Conservation (phyloP, 257 asterid species). For the Verbena officinalis region DNA sequence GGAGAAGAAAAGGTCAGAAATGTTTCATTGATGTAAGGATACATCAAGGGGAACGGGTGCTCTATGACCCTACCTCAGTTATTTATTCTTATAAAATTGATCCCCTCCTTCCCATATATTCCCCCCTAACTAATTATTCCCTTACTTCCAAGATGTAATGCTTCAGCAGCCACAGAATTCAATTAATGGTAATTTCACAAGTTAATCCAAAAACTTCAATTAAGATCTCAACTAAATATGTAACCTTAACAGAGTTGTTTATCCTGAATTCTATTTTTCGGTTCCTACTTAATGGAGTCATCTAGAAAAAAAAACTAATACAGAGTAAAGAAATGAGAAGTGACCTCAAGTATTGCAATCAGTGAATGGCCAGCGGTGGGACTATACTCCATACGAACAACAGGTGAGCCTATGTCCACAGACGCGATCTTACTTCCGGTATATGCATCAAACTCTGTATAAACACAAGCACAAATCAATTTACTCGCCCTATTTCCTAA, state of each 20-base stretch:
- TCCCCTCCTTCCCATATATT: background rate
- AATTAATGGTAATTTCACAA: background rate
- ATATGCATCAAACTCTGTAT: constrained; percentile 87
- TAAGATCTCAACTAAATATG: constrained; percentile 14
- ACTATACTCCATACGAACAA: constrained; percentile 93
- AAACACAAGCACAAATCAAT: constrained; percentile 23
- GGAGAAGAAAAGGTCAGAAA: constrained; percentile 3
- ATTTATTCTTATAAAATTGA: constrained; percentile 8
- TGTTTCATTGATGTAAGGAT: background rate
- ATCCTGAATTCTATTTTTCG: constrained; percentile 6
- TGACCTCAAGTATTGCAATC: constrained; percentile 94
- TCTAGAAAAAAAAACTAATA: background rate
- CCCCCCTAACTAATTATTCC: background rate
- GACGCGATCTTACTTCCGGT: constrained; percentile 97
- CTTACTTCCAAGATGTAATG: background rate
- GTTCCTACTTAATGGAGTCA: background rate
- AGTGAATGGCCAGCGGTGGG: constrained; percentile 79
- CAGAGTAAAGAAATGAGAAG: constrained; percentile 27
- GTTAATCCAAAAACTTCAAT: constrained; percentile 15
- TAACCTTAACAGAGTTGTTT: background rate
- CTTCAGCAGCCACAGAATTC: constrained; percentile 19
- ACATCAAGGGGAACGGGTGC: constrained; percentile 4
- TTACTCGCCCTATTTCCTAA: background rate
- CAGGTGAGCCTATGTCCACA: constrained; percentile 95
- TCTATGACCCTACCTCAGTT: background rate